Percentiles rank a stretch among this genome's conserved stretches.
Conservation (phyloP, 306 rosid genomes). For the Corylus americana region DNA sequence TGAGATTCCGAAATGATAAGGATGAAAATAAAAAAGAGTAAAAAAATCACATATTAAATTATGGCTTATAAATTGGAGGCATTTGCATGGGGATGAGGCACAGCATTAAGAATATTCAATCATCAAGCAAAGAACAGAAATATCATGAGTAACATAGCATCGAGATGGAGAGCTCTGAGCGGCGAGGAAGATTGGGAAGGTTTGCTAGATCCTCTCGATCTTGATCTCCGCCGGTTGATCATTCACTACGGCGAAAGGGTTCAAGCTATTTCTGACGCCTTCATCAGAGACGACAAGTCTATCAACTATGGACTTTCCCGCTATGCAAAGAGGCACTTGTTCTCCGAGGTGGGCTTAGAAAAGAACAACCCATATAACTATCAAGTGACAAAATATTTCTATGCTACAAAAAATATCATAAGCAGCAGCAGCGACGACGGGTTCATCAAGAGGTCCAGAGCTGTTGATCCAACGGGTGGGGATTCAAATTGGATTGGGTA, state of each 20-base stretch:
- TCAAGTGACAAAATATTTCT: conserved; percentile 39
- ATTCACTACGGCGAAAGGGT: conserved; percentile 85
- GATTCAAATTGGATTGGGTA: conserved; percentile 62
- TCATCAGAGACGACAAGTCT: conserved; percentile 25
- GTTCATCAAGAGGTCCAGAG: conserved; percentile 38
- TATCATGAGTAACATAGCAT: background rate
- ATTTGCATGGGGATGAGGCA: too few species aligned
- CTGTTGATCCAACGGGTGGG: conserved; percentile 48
- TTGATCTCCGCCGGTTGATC: conserved; percentile 59
- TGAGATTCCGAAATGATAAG: too few species aligned
- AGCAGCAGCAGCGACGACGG: conserved; percentile 27
- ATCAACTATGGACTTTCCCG: conserved; percentile 39
- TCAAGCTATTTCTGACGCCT: conserved; percentile 75
- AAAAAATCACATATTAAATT: too few species aligned
- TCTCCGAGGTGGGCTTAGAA: conserved; percentile 33
- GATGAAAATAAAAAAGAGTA: too few species aligned
- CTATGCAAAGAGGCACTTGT: conserved; percentile 30
- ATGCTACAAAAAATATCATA: conserved; percentile 39
- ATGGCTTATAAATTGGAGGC: too few species aligned
- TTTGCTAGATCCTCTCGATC: conserved; percentile 63
- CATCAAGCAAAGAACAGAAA: too few species aligned
- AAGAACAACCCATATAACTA: conserved; percentile 39
- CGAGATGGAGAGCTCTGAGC: conserved; percentile 57
- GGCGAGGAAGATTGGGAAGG: conserved; percentile 62
- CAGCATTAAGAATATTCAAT: too few species aligned